Conservation (phyloP, 1,284 basidiomycete genomes). For the Naganishia sp. region DNA sequence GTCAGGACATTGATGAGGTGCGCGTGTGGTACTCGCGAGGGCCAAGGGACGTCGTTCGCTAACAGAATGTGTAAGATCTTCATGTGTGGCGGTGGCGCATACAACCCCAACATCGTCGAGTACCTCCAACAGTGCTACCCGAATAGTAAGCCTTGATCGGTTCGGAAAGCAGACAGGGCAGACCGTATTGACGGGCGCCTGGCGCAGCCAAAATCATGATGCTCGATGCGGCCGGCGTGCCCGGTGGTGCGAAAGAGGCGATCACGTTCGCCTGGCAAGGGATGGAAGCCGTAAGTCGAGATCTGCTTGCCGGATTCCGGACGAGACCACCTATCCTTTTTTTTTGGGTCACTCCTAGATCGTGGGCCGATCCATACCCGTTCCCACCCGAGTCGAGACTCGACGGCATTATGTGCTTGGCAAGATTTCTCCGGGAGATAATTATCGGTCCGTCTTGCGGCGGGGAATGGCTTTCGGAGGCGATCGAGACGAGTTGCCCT, state of each 20-base stretch:
- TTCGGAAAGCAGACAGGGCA: not conserved
- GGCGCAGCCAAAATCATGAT: conserved; percentile 34
- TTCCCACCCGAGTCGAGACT: conserved; percentile 36
- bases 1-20: conserved; percentile 36
- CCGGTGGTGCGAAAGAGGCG: conserved; percentile 37
- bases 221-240: conserved; percentile 36
- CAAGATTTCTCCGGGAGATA: conserved; percentile 34
- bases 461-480: conserved; percentile 39
- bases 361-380: conserved; percentile 38
- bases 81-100: conserved; percentile 37
- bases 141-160: conserved; percentile 6
- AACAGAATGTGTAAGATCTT: conserved; percentile 26
- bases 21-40: not conserved
- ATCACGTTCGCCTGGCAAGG: conserved; percentile 37
- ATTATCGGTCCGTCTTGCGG: conserved; percentile 34
- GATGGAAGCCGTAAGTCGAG: conserved; percentile 35
- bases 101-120: conserved; percentile 36
- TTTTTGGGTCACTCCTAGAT: conserved; percentile 20
- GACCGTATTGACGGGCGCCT: not conserved
- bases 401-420: conserved; percentile 33
- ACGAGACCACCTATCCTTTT: not conserved
- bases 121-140: conserved; percentile 34
- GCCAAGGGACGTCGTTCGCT: not conserved
- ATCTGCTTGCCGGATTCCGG: not conserved
- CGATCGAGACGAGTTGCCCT: conserved; percentile 34